Conservation (phyloP, 257 asterid genomes). For the Solanum gandarillasii region DNA sequence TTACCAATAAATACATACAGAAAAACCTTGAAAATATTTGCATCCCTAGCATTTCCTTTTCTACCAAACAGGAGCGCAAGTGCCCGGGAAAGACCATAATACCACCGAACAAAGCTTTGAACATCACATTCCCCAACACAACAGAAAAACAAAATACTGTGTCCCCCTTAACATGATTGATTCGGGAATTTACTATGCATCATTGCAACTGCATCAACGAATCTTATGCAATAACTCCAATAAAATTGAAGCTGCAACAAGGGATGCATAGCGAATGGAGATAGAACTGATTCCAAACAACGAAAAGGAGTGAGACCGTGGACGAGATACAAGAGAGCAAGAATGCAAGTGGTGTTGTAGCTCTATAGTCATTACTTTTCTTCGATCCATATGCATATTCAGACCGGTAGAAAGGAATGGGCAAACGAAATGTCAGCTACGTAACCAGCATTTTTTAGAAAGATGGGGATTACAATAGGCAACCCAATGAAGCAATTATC, state of each 20-base stretch:
- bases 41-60: neutral
- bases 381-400: neutral
- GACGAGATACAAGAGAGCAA: neutral
- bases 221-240: neutral
- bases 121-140: neutral
- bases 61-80: neutral
- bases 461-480: neutral
- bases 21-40: neutral
- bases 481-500: neutral
- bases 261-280: neutral
- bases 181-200: neutral
- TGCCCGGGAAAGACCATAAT: neutral
- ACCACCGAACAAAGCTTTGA: neutral
- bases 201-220: neutral
- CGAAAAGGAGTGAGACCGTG: neutral
- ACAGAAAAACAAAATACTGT: neutral
- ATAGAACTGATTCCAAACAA: neutral
- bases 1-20: neutral
- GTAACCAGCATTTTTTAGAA: neutral
- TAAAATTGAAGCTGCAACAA: neutral
- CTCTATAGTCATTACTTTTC: neutral
- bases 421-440: neutral
- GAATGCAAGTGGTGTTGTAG: neutral
- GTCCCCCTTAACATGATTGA: neutral
- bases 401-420: neutral